These are phyloP conservation scores for Penicillium griseofulvum DNA, from an alignment of 2,329 filamentous ascomycete species.

Conservation along the genomic window DNA sequence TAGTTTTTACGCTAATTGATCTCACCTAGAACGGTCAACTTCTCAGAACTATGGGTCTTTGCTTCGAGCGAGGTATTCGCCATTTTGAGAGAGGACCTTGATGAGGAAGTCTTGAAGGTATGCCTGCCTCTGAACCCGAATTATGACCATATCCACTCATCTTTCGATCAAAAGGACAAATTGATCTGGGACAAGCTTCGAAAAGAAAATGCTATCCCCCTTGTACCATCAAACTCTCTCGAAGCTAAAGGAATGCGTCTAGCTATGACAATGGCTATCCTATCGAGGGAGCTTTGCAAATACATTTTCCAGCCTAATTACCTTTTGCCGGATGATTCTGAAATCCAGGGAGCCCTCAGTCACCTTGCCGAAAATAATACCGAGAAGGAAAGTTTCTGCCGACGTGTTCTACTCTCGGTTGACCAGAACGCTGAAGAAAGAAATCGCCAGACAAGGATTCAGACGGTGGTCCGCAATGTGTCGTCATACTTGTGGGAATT, in stretches of 20 bases:
- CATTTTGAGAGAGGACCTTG: slow-evolving; percentile 8
- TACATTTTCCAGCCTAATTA: slow-evolving; percentile 38
- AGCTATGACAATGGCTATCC: slow-evolving; percentile 28
- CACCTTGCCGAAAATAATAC: slow-evolving; percentile 16
- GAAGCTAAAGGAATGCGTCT: slow-evolving; percentile 36
- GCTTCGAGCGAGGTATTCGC: slow-evolving; percentile 5
- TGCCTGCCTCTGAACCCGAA: background rate
- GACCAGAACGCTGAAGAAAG: slow-evolving; percentile 9
- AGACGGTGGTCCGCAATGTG: background rate
- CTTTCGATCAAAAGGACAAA: slow-evolving; percentile 6
- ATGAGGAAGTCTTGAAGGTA: slow-evolving; percentile 7
- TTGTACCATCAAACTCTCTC: slow-evolving; percentile 30
- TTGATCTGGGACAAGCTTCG: slow-evolving; percentile 10
- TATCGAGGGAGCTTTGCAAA: slow-evolving; percentile 27
- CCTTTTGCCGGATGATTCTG: slow-evolving; percentile 14
- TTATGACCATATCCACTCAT: background rate
- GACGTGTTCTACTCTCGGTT: slow-evolving; percentile 20
- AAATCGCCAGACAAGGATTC: background rate
- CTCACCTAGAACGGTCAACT: background rate
- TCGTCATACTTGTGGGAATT: slow-evolving; percentile 2
- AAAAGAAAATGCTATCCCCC: slow-evolving; percentile 21
- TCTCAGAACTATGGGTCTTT: slow-evolving; percentile 6
- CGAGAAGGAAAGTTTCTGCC: slow-evolving; percentile 23
- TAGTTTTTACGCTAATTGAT: background rate
- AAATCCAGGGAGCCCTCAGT: slow-evolving; percentile 11